These are phyloP conservation scores for Alternaria rosae DNA, from an alignment of 2,329 filamentous ascomycete genomes.

Conservation along the genomic window DNA sequence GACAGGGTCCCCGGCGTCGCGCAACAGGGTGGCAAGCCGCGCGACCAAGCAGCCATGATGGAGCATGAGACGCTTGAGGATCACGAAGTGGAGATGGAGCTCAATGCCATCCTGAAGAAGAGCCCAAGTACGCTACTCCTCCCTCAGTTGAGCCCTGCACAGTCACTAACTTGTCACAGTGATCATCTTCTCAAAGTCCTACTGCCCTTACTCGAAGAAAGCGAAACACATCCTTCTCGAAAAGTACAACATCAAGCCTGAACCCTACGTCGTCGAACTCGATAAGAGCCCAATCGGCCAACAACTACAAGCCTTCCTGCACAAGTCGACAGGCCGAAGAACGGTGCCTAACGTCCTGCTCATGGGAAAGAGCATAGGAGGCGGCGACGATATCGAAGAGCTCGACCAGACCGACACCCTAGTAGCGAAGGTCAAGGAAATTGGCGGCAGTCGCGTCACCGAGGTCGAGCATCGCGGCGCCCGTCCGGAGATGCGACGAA, in stretches of 20 bases:
- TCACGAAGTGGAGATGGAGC: constrained; percentile 71
- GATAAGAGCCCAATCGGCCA: constrained; percentile 80
- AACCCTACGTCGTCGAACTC: constrained; percentile 88
- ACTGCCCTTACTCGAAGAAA: constrained; percentile 84
- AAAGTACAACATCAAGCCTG: constrained; percentile 81
- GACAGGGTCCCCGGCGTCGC: constrained; percentile 53
- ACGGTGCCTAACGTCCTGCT: constrained; percentile 95
- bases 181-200: constrained; percentile 94
- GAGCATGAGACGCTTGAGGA: constrained; percentile 64
- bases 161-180: constrained; percentile 61
- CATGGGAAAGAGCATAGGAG: constrained; percentile 87
- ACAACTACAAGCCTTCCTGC: constrained; percentile 74
- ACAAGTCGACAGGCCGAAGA: constrained; percentile 75
- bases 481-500: constrained; percentile 16
- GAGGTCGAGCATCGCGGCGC: constrained; percentile 34
- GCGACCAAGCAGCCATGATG: constrained; percentile 50
- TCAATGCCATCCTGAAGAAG: constrained; percentile 82
- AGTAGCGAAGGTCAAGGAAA: constrained; percentile 72
- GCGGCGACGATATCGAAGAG: constrained; percentile 82
- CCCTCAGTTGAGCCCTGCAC: not conserved
- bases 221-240: constrained; percentile 87
- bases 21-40: constrained; percentile 53
- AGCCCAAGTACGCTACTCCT: constrained; percentile 70
- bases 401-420: constrained; percentile 70
- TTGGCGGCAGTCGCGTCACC: constrained; percentile 73